Percentiles rank a stretch among this genome's conserved stretches.
phyloP scores from a whole-genome alignment of 208 protist species.

The Wallacemonas sp. region DNA sequence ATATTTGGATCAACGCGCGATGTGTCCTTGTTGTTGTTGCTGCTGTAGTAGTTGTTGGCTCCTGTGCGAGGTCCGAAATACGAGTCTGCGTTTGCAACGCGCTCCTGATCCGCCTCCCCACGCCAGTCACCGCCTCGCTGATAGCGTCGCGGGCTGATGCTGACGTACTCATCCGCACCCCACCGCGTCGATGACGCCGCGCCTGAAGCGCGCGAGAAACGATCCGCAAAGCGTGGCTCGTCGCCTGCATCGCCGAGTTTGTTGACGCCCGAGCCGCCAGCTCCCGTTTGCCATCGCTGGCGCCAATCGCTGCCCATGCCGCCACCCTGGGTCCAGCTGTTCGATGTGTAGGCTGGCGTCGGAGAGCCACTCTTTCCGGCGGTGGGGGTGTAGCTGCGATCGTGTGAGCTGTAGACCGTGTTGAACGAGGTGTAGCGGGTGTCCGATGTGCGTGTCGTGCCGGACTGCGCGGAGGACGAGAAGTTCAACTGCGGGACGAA shows the following conservation, averaged over 20 bases:
- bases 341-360: neutral
- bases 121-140: constrained; percentile 4
- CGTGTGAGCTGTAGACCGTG: constrained; percentile 7
- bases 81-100: neutral
- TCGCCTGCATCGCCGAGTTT: neutral
- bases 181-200: neutral
- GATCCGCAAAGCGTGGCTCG: neutral
- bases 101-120: neutral
- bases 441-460: neutral
- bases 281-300: too few species aligned
- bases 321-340: neutral
- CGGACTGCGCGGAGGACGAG: neutral
- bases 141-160: constrained; percentile 2
- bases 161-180: neutral
- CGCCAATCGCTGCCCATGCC: too few species aligned
- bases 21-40: neutral
- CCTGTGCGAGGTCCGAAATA: neutral
- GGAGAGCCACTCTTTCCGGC: neutral
- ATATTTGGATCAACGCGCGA: neutral
- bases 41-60: too few species aligned
- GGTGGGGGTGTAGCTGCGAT: neutral
- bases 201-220: neutral
- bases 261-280: too few species aligned
- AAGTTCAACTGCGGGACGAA: constrained; percentile 12
- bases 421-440: constrained; percentile 14